phyloP scores from a whole-genome alignment of 345 rosid genomes.

The Leavenworthia alabamica region DNA sequence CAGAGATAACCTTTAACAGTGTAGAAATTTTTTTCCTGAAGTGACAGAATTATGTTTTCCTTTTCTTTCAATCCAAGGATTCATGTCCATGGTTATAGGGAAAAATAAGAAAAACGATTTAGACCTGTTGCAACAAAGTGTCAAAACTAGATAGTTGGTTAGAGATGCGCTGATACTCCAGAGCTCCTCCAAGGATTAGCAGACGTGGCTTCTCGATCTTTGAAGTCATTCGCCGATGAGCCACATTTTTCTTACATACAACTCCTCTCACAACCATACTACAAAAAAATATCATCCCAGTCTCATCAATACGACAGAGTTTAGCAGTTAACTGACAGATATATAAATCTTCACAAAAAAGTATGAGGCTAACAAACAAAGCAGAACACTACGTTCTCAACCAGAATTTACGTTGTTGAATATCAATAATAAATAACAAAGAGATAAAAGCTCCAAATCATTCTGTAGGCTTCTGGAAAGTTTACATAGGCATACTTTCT shows the following conservation, averaged over 20 bases:
- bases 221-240: slow-evolving; percentile 91
- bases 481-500: neutral
- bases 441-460: neutral
- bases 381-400: slow-evolving; percentile 1
- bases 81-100: slow-evolving; percentile 5
- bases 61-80: slow-evolving; percentile 6
- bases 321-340: slow-evolving; percentile 7
- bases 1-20: slow-evolving; percentile 22
- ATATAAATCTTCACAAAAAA: slow-evolving; percentile 2
- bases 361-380: no score
- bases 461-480: neutral
- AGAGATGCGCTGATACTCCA: slow-evolving; percentile 91
- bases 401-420: slow-evolving; percentile 1
- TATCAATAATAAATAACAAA: neutral
- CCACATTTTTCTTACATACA: slow-evolving; percentile 93
- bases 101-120: slow-evolving; percentile 18
- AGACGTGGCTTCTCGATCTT: slow-evolving; percentile 77
- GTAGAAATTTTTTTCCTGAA: slow-evolving; percentile 1
- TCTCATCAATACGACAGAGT: slow-evolving; percentile 26
- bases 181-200: slow-evolving; percentile 86
- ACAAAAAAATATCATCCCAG: slow-evolving; percentile 32
- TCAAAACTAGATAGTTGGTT: slow-evolving; percentile 82
- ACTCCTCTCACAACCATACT: slow-evolving; percentile 90
- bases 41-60: slow-evolving; percentile 7
- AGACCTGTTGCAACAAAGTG: slow-evolving; percentile 89